Evolutionary conservation across 306 rosid genomes (phyloP).

Genomic region (Vicia faba): DNA sequence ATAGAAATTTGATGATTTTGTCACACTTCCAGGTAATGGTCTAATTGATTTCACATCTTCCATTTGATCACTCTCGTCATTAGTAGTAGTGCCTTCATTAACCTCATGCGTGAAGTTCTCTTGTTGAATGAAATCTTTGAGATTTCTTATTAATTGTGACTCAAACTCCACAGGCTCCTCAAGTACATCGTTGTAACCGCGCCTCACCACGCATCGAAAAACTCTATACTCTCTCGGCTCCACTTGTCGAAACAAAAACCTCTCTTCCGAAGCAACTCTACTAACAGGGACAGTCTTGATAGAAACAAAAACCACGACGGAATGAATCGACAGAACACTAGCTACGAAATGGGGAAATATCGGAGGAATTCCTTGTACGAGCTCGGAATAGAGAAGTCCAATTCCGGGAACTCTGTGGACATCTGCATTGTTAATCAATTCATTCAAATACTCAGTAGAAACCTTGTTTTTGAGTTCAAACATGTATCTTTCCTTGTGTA

Average conservation of each 20-base stretch:
- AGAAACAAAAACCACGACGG: conserved; percentile 68
- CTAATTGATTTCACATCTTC: conserved; percentile 31
- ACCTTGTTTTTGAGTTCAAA: conserved; percentile 71
- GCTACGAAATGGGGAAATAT: conserved; percentile 68
- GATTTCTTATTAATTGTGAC: conserved; percentile 51
- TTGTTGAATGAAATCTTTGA: conserved; percentile 55
- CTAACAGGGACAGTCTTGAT: conserved; percentile 68
- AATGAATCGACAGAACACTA: conserved; percentile 67
- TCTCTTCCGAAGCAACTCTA: conserved; percentile 55
- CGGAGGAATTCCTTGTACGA: conserved; percentile 86
- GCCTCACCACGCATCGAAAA: conserved; percentile 80
- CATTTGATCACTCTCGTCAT: neutral
- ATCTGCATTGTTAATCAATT: conserved; percentile 40
- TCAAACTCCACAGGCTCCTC: conserved; percentile 59
- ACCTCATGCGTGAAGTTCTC: conserved; percentile 41
- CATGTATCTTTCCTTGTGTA: conserved; percentile 64
- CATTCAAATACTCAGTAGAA: conserved; percentile 53
- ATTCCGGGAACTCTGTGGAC: conserved; percentile 68
- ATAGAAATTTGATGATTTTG: conserved; percentile 32
- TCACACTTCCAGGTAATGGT: neutral
- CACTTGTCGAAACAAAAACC: conserved; percentile 72
- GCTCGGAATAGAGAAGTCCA: conserved; percentile 69
- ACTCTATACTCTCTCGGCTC: conserved; percentile 59
- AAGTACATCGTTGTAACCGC: conserved; percentile 63
- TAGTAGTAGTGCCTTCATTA: neutral